A percentile compares a stretch with the other conserved stretches of the same genome.
Evolutionary conservation across 768 basidiomycete genomes (phyloP).

Genomic region (Panaeolus cyanescens): DNA sequence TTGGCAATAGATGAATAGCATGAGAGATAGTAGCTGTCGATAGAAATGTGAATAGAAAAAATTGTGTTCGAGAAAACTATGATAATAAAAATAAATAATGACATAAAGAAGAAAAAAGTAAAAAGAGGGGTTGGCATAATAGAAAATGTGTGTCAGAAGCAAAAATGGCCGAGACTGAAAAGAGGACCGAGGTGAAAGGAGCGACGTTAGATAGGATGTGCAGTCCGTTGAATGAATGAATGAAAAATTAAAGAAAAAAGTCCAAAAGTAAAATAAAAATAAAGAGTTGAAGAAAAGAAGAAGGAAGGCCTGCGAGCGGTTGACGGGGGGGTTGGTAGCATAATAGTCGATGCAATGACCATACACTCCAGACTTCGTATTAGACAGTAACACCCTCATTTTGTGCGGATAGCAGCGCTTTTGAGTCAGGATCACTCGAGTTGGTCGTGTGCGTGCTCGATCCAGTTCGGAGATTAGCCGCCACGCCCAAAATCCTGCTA

Average conservation of each 20-base stretch:
- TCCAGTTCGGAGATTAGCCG: conserved; percentile 22
- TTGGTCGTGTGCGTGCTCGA: neutral
- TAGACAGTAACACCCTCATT: neutral
- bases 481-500: conserved; percentile 76
- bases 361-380: neutral
- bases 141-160: neutral
- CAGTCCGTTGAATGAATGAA: neutral
- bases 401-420: neutral
- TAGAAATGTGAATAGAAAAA: neutral
- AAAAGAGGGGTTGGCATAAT: neutral
- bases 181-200: neutral
- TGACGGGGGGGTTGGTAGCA: neutral
- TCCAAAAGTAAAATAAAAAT: neutral
- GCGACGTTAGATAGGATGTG: neutral
- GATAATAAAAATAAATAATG: neutral
- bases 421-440: neutral
- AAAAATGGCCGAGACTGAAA: neutral
- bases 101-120: neutral
- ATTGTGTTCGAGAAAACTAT: neutral
- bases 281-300: neutral
- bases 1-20: conserved; percentile 1
- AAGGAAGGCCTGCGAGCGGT: neutral
- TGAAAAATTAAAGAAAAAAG: neutral
- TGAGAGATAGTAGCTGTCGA: neutral
- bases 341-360: neutral